These are phyloP conservation scores for Apiospora sp. DNA, from an alignment of 2,329 filamentous ascomycete genomes.

Conservation along the genomic window DNA sequence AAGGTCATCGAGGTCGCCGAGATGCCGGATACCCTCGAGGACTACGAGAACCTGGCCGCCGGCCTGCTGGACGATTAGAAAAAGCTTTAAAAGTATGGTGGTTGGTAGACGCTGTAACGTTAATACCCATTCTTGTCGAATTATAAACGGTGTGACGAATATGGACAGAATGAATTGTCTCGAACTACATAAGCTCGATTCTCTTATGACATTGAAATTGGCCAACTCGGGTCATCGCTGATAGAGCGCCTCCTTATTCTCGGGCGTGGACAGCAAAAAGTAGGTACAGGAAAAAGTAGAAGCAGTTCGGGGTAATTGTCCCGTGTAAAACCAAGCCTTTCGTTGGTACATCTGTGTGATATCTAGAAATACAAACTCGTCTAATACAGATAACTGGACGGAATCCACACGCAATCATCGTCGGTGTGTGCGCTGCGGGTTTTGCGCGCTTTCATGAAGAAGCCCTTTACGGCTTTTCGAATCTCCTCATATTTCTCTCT, in stretches of 20 bases:
- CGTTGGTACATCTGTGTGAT: background rate
- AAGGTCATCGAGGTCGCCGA: conserved; percentile 68
- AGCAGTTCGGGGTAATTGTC: background rate
- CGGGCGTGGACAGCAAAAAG: background rate
- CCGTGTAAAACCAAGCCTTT: background rate
- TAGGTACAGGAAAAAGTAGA: background rate
- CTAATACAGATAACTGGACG: background rate
- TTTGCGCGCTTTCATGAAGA: background rate
- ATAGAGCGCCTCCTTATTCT: background rate
- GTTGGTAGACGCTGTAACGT: background rate
- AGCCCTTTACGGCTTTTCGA: background rate
- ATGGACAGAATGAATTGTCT: background rate
- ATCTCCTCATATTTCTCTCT: background rate
- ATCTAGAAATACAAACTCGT: conserved; percentile 17
- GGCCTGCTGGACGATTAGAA: conserved; percentile 65
- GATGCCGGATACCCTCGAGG: conserved; percentile 80
- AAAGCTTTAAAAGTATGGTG: background rate
- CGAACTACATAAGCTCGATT: background rate
- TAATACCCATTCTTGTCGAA: background rate
- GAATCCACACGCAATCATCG: background rate
- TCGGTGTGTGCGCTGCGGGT: background rate
- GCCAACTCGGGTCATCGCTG: background rate
- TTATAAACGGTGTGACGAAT: background rate
- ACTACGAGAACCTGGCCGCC: conserved; percentile 79
- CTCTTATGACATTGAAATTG: background rate